Conservation (phyloP, 352 stramenopile genomes). For the Discostella stelligera region DNA sequence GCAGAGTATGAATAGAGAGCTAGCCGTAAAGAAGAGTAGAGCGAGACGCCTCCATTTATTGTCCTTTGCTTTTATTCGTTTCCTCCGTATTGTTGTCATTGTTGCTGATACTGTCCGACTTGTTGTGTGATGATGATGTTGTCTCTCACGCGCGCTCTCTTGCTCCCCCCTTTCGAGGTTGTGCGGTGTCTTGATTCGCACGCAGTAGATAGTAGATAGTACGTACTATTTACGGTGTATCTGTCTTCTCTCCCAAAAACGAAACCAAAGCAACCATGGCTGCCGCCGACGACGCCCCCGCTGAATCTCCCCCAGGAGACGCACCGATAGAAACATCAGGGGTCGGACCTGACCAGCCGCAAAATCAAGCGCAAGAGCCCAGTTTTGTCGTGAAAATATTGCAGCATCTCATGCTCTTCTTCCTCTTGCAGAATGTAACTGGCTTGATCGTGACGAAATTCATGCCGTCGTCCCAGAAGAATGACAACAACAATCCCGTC, state of each 20-base stretch:
- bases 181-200: too few species aligned
- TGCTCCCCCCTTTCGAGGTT: too few species aligned
- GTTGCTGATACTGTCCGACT: not conserved
- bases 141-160: too few species aligned
- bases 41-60: slow-evolving; percentile 9
- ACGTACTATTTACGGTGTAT: too few species aligned
- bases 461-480: slow-evolving; percentile 2
- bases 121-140: not conserved
- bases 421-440: slow-evolving; percentile 27
- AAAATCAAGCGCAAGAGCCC: not conserved
- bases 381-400: slow-evolving; percentile 12
- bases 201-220: too few species aligned
- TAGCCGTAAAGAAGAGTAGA: not conserved
- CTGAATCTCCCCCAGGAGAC: not conserved
- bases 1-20: not conserved
- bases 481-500: slow-evolving; percentile 3
- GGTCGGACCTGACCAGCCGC: not conserved
- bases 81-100: slow-evolving; percentile 29
- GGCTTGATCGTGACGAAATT: slow-evolving; percentile 10
- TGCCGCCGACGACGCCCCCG: not conserved
- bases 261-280: not conserved
- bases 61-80: slow-evolving; percentile 15
- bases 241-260: not conserved
- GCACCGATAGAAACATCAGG: not conserved
- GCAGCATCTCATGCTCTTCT: slow-evolving; percentile 22